A percentile compares a stretch with the other conserved stretches of the same genome.
phyloP scores from a whole-genome alignment of 768 basidiomycete genomes.

The Psilocybe subaeruginosa region DNA sequence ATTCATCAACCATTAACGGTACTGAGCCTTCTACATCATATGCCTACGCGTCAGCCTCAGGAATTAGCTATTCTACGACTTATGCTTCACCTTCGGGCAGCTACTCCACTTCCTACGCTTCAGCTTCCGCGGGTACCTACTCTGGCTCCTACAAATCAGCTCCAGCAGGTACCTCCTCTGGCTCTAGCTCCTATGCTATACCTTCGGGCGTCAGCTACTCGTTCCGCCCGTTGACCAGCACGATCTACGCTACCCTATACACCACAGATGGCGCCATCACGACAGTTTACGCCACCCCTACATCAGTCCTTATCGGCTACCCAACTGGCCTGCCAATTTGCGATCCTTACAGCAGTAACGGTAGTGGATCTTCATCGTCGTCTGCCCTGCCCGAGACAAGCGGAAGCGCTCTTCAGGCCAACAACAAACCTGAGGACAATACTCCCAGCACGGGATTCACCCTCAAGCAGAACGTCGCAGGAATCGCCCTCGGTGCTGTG shows the following conservation, averaged over 20 bases:
- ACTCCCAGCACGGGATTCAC: neutral
- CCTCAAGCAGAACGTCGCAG: neutral
- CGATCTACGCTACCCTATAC: neutral
- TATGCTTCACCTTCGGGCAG: too few species aligned
- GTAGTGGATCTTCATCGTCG: neutral
- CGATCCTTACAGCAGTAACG: neutral
- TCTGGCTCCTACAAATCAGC: too few species aligned
- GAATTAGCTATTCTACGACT: too few species aligned
- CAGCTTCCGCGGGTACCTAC: too few species aligned
- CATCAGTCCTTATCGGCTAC: neutral
- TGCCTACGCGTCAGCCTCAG: too few species aligned
- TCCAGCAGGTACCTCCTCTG: too few species aligned
- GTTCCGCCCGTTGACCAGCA: neutral
- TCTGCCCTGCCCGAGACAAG: neutral
- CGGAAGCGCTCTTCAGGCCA: neutral
- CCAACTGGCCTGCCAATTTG: constrained; percentile 5
- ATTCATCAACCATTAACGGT: too few species aligned
- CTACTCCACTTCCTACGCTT: too few species aligned
- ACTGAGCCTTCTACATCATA: too few species aligned
- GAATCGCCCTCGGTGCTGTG: neutral
- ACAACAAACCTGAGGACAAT: neutral
- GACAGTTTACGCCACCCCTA: neutral
- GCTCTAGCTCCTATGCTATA: neutral
- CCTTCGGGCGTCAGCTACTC: neutral
- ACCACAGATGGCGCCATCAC: neutral